Evolutionary conservation across 768 basidiomycete genomes (phyloP).

Genomic region (Lentinula aciculospora): DNA sequence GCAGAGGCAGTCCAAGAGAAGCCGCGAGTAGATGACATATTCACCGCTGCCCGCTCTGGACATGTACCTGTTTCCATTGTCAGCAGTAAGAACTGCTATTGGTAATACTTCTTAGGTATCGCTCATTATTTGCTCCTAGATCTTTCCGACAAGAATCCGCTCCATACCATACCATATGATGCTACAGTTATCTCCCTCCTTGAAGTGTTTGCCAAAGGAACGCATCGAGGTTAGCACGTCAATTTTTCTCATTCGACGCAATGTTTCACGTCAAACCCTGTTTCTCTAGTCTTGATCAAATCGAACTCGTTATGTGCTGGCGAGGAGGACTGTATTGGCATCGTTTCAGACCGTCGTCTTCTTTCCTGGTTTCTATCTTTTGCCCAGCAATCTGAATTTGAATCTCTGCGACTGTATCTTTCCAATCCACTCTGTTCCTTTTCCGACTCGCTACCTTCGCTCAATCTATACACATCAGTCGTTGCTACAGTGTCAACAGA

Average conservation of each 20-base stretch:
- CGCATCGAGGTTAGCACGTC: conserved; percentile 55
- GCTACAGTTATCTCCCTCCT: conserved; percentile 62
- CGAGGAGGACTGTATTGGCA: conserved; percentile 46
- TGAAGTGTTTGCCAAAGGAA: conserved; percentile 61
- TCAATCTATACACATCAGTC: conserved; percentile 58
- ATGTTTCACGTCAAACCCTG: not conserved
- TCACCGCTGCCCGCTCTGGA: conserved; percentile 69
- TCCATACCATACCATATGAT: conserved; percentile 56
- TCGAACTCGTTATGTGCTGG: conserved; percentile 31
- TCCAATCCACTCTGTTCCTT: conserved; percentile 51
- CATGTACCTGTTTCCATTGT: conserved; percentile 71
- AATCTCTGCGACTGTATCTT: conserved; percentile 40
- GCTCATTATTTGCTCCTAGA: conserved; percentile 37
- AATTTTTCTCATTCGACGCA: not conserved
- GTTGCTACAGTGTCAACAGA: conserved; percentile 56
- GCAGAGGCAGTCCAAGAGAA: conserved; percentile 57
- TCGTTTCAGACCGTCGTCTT: conserved; percentile 72
- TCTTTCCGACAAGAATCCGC: conserved; percentile 80
- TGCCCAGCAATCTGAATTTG: conserved; percentile 38
- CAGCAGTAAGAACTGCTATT: conserved; percentile 51
- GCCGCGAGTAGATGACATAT: conserved; percentile 59
- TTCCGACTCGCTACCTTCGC: conserved; percentile 48
- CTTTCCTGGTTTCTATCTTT: conserved; percentile 63
- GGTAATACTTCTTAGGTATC: not conserved
- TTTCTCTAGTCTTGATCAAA: conserved; percentile 46